phyloP scores from a whole-genome alignment of 805 yeast genomes.

The Grigorovia humatica region DNA sequence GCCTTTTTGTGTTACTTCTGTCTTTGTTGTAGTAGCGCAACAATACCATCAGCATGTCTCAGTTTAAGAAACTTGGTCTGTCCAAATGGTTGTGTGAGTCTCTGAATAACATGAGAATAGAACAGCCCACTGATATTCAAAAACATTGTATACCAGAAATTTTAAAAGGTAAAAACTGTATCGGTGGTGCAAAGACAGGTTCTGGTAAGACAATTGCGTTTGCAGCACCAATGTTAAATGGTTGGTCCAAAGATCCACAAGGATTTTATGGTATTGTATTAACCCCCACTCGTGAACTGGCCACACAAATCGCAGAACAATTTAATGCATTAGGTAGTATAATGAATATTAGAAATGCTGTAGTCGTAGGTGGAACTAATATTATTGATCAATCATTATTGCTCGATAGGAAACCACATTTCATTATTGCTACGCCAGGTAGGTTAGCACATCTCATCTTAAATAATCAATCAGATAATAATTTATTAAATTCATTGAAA shows the following conservation, averaged over 20 bases:
- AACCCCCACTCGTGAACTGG: conserved; percentile 91
- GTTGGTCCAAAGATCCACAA: conserved; percentile 91
- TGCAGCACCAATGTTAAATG: conserved; percentile 91
- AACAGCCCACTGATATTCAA: conserved; percentile 80
- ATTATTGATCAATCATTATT: conserved; percentile 80
- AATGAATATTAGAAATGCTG: conserved; percentile 73
- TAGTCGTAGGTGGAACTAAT: conserved; percentile 92
- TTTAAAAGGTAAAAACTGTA: conserved; percentile 66
- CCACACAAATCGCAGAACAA: conserved; percentile 95
- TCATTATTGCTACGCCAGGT: conserved; percentile 95
- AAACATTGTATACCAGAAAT: conserved; percentile 81
- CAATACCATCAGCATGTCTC: conserved; percentile 1
- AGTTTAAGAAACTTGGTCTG: conserved; percentile 57
- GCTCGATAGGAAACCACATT: conserved; percentile 78
- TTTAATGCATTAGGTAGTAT: conserved; percentile 84
- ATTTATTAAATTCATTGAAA: conserved; percentile 45
- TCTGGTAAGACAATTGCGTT: conserved; percentile 96
- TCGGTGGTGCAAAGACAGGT: conserved; percentile 98
- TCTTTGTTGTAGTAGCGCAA: too few species aligned
- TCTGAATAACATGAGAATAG: conserved; percentile 68
- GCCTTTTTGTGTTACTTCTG: background rate
- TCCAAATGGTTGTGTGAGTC: conserved; percentile 83
- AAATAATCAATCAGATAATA: conserved; percentile 79
- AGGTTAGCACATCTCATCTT: conserved; percentile 85
- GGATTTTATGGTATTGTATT: conserved; percentile 84